Conservation (phyloP, 495 filamentous ascomycete genomes). For the Coniosporium apollinis region DNA sequence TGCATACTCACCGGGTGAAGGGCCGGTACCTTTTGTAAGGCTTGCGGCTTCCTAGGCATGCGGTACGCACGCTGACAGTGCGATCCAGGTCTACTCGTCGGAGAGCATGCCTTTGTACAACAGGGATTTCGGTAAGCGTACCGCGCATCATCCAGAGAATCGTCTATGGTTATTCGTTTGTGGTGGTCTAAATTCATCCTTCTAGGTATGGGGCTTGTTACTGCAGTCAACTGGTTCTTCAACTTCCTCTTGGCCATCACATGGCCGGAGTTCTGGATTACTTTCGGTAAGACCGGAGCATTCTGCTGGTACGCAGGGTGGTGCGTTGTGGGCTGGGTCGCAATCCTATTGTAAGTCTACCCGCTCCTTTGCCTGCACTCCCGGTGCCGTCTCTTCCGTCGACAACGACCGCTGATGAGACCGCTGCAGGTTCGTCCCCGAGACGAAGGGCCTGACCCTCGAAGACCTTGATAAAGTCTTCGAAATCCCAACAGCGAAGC, state of each 20-base stretch:
- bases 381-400: no score
- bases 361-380: neutral
- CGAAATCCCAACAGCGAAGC: neutral
- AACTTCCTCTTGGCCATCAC: neutral
- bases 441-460: neutral
- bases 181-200: no score
- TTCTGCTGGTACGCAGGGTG: constrained; percentile 1
- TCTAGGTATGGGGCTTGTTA: neutral
- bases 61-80: no score
- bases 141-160: neutral
- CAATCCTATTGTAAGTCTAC: neutral
- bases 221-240: neutral
- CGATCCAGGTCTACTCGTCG: neutral
- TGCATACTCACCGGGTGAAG: neutral
- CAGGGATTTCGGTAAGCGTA: neutral
- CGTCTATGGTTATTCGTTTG: no score
- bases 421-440: neutral
- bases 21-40: neutral
- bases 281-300: neutral
- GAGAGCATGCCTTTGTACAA: constrained; percentile 1
- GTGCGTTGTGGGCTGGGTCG: neutral
- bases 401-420: neutral
- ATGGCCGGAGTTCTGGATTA: neutral
- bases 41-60: neutral
- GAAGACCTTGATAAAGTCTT: neutral